Base-by-base conservation (phyloP, 1,284 basidiomycete species). In the Naganishia cerealis region DNA sequence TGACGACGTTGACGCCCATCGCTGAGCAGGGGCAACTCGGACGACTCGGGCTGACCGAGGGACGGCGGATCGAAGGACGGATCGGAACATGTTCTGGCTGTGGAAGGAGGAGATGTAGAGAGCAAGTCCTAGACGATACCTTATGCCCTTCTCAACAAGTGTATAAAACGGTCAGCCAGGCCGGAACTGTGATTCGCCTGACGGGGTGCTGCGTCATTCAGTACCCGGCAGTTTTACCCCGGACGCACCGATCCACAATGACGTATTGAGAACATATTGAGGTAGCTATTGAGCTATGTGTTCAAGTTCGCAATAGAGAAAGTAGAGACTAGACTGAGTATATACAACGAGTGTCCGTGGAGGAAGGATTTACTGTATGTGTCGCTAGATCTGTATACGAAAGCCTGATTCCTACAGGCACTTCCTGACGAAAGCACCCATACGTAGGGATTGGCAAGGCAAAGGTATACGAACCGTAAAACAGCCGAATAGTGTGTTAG, bases 71-170 rank as follows among this genome's bases (percentile, higher is more conserved):
- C 68, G 68, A 48, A 63, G 65, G 38, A 66, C 69, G 48, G 48
- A 29, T 67, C 66, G 66, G 61, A 70, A 70, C 66, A 70, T 67
- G 54, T 16, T 57, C 15, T 16, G 24, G 43, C 8, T 42, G 56
- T 53, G 43, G 15, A 21, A 24, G 46, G 9, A n/a, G 39, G 15
- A 8, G 16, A 21, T 21, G 57, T 39, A 29, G 9, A 18, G 8
- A 38, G n/a, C 8, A 16, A 7, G 29, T 12, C 13, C n/a, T 36
- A 1, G 18, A 21, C n/a, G 54, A 13, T 6, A 15, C 16, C 5
- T 4, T 7, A 12, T 29, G 6, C 10, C 21, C 15, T 56, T 56
- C n/a, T 40, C 21, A 43, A 40, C 3, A 29, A 15, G 16, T 57
- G 18, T 48, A 29, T 21, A 33, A 33, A 33, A n/a, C 13, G 13